Base-by-base conservation (phyloP, 1,284 basidiomycete genomes). In the Cerrena zonata region DNA sequence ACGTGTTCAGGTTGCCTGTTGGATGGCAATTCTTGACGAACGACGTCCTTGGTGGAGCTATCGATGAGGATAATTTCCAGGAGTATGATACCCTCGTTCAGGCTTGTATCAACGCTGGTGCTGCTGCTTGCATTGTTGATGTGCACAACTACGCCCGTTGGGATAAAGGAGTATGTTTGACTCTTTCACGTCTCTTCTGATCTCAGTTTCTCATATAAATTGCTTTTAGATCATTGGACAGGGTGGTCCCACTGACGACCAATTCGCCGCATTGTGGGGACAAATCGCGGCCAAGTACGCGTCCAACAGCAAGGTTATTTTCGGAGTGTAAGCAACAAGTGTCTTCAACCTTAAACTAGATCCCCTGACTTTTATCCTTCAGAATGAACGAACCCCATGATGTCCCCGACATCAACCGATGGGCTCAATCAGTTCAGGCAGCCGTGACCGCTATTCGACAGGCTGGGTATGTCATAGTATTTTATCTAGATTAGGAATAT, bases 301-400 rank as follows among this genome's bases (percentile, higher is more conserved):
- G n/a, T 53, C 61, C 41, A 68, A 79, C 46, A 49, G 63, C 34
- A 77, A 72, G 46, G 67, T 84, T 57, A 78, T 84, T 44, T 82
- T 79, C 48, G 77, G 76, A 51, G 58, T 79, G 76, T 76, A 52
- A 53, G 73, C 65, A 10, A n/a, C n/a, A n/a, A n/a, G n/a, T n/a
- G n/a, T n/a, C n/a, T n/a, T n/a, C n/a, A n/a, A n/a, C n/a, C n/a
- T n/a, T n/a, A n/a, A n/a, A n/a, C n/a, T n/a, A 15, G 13, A n/a
- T 2, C 2, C 24, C 10, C 10, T 23, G 24, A 27, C 36, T 7
- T 34, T 23, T 24, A 37, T n/a, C 11, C 38, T 52, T 12, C 24
- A 78, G 74, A 23, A 77, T 79, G 77, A 79, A 80, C 54, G 78
- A 80, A 54, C 79, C 78, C 3, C 77, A 80, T 51, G 75, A 79